Conservation (phyloP, 2,329 filamentous ascomycete species). For the Lachnellula cervina region DNA sequence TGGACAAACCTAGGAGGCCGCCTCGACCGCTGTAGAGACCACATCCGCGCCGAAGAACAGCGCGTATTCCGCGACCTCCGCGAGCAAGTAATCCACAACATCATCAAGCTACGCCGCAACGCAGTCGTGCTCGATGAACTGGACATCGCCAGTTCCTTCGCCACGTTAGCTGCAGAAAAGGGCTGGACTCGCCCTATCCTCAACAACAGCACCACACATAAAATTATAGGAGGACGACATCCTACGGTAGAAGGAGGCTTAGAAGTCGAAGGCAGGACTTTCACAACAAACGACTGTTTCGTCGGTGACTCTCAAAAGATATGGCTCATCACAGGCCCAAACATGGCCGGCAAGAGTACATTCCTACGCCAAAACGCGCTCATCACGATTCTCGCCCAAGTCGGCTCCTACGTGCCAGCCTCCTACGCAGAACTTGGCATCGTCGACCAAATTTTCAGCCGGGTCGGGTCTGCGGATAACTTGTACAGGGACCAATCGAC, state of each 20-base stretch:
- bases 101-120: slow-evolving; percentile 83
- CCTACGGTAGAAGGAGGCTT: slow-evolving; percentile 87
- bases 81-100: slow-evolving; percentile 69
- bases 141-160: slow-evolving; percentile 84
- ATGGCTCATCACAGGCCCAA: slow-evolving; percentile 75
- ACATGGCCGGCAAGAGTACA: slow-evolving; percentile 97
- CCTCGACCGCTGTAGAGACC: slow-evolving; percentile 71
- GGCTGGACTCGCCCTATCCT: slow-evolving; percentile 69
- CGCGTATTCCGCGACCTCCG: slow-evolving; percentile 72
- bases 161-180: slow-evolving; percentile 70
- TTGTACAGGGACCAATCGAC: slow-evolving; percentile 93
- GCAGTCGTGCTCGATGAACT: slow-evolving; percentile 89
- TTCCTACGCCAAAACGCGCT: slow-evolving; percentile 94
- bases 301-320: slow-evolving; percentile 64
- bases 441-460: slow-evolving; percentile 93
- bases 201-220: slow-evolving; percentile 60
- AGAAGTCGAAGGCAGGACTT: slow-evolving; percentile 70
- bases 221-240: slow-evolving; percentile 81
- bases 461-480: slow-evolving; percentile 90
- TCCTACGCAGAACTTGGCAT: slow-evolving; percentile 80
- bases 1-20: slow-evolving; percentile 79
- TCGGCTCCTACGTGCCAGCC: slow-evolving; percentile 88
- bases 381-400: slow-evolving; percentile 88
- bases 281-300: slow-evolving; percentile 81
- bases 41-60: slow-evolving; percentile 80